phyloP scores from a whole-genome alignment of 1,284 basidiomycete species.

The Pyrrhoderma noxium region DNA sequence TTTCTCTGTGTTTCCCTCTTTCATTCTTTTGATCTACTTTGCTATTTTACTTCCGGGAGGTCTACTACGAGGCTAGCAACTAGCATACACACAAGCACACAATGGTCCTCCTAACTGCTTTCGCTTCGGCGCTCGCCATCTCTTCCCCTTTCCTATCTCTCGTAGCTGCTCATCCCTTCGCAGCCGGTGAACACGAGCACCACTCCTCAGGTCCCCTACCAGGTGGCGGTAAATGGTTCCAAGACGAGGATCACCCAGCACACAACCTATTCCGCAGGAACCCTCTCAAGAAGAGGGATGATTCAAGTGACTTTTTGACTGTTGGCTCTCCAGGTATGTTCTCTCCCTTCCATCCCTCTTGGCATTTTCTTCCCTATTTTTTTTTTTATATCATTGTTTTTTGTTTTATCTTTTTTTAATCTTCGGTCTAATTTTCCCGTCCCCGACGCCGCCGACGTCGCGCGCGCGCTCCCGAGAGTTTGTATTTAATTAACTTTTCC shows the following conservation, averaged over 20 bases:
- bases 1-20: neutral
- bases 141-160: conserved; percentile 21
- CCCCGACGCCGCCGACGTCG: no score
- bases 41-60: no score
- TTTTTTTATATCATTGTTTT: no score
- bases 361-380: neutral
- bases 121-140: conserved; percentile 26
- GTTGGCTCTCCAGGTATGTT: conserved; percentile 53
- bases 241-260: conserved; percentile 24
- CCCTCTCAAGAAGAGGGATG: conserved; percentile 26
- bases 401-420: no score
- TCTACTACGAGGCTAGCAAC: no score
- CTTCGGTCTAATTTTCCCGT: neutral
- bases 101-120: conserved; percentile 30
- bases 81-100: neutral
- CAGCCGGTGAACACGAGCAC: conserved; percentile 17
- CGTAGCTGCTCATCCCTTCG: conserved; percentile 2
- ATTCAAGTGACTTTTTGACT: conserved; percentile 52
- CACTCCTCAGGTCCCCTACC: conserved; percentile 25
- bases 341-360: neutral
- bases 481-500: neutral
- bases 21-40: no score
- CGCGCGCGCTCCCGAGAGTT: neutral
- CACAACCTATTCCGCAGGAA: conserved; percentile 23
- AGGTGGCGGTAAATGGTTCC: conserved; percentile 25